Evolutionary conservation across 768 basidiomycete genomes (phyloP), one percentile per base, ranked within the genome.

Genomic region (Lentinula sp.): DNA sequence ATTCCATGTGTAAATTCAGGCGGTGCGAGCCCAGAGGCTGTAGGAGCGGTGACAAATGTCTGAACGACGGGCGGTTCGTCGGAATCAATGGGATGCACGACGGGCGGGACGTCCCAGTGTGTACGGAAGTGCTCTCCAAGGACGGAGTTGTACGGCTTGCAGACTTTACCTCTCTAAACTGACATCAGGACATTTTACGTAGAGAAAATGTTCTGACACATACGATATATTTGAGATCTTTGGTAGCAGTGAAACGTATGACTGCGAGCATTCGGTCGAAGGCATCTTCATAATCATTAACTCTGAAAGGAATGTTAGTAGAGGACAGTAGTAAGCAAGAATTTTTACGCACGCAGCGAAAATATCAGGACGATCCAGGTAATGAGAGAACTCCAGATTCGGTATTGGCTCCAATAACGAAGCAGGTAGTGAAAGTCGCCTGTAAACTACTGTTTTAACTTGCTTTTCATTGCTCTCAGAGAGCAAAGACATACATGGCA

Each of bases 311-410:
- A 43, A 34, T 37, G 23, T 46, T 53, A 32, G 59, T n/a, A 61
- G 54, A 58, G 46, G 23, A 42, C 10, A 21, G 55, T 3, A 21
- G 66, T 11, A 28, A 35, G 34, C 39, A 43, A 11, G 16, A 21
- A 5, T 2, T 46, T 18, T 7, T 10, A 84, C 88, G 77, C 71
- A 97, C 95, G 93, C 86, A 68, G 88, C 89, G 69, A 98, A 94
- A 49, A 93, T 76, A 73, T 97, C 95, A 6, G 95, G 91, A 66
- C 93, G 81, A 73, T 96, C 94, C 51, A 93, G 79, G 66, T 94
- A 95, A 65, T 93, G 88, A 92, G 92, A 97, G 76, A 95, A 98
- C 75, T 98, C 95, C 55, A 98, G 82, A 75, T 98, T 98, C 4
- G 95, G 95, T 65, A 95, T 82, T 3, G 95, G 95, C 70, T 97